These are phyloP conservation scores for Debaryomyces hansenii DNA, from an alignment of 805 yeast genomes.

Conservation along the genomic window DNA sequence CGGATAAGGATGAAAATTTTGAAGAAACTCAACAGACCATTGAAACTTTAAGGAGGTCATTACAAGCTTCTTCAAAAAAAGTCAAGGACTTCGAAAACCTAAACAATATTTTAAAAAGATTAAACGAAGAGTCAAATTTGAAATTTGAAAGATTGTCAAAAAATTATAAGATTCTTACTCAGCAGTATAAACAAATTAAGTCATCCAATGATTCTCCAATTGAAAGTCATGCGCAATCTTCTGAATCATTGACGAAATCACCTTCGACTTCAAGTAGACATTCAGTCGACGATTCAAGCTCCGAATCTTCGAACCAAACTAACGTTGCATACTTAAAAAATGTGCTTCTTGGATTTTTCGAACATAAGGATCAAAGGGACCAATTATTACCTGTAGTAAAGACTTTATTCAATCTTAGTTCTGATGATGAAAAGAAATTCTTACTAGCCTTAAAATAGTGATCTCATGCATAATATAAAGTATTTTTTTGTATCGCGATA, in stretches of 20 bases:
- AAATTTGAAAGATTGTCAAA: conserved; percentile 70
- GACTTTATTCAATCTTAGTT: conserved; percentile 65
- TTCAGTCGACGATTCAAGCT: conserved; percentile 13
- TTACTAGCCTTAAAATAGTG: conserved; percentile 48
- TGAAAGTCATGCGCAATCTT: conserved; percentile 2
- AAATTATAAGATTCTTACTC: conserved; percentile 64
- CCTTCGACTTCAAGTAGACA: conserved; percentile 7
- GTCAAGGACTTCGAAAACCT: conserved; percentile 55
- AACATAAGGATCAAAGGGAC: conserved; percentile 87
- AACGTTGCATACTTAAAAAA: conserved; percentile 77
- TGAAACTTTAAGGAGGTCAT: conserved; percentile 51
- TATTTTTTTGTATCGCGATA: conserved; percentile 2
- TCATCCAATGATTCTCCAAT: conserved; percentile 14
- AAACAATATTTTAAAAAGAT: conserved; percentile 52
- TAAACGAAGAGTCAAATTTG: conserved; percentile 66
- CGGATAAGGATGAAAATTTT: conserved; percentile 16
- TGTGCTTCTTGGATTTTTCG: conserved; percentile 86
- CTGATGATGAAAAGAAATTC: conserved; percentile 74
- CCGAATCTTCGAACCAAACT: conserved; percentile 7
- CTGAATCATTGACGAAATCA: conserved; percentile 2
- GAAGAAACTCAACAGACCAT: conserved; percentile 29
- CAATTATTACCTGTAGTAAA: conserved; percentile 84
- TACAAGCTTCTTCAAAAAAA: conserved; percentile 50
- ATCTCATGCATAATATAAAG: neutral
- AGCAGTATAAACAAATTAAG: conserved; percentile 52